Evolutionary conservation across 345 rosid species (phyloP), one percentile per base, ranked within the genome.

Genomic region (Jatropha curcas): DNA sequence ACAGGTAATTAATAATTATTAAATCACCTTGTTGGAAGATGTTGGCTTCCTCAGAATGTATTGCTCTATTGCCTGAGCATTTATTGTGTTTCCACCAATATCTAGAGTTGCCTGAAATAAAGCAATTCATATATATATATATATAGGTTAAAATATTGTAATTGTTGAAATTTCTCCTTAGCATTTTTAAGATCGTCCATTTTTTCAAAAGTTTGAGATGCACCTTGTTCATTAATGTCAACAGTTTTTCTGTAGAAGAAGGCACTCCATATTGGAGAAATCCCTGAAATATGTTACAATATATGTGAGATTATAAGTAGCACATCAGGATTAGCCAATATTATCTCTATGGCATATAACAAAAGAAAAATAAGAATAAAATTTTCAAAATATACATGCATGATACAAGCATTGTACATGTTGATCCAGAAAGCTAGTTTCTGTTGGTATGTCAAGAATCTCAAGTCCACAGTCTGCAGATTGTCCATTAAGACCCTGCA

Each of bases 341-440:
- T 52, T n/a, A n/a, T n/a, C n/a, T n/a, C 27, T 68, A 27, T 3
- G 72, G 20, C 31, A 60, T 13, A 62, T 27, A 24, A 45, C 24
- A 37, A 56, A 33, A 14, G 30, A 39, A 35, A 48, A 51, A 50
- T 33, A 31, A 43, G 8, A 22, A 24, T 59, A 14, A 46, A 41
- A 53, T 24, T 58, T 27, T 0, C 60, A 79, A 17, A 64, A 43
- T 64, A 85, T 88, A 94, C 97, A 89, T 94, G 95, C 98, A 90
- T 94, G 80, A 94, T 79, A 78, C 97, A 92, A 81, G 97, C 97
- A 81, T 94, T 94, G 91, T 90, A 89, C 90, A 88, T 88, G 92
- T 94, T 94, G 92, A 94, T 87, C 98, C 98, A 94, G 81, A 94
- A 94, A 24, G 98, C 97, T 70, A 90, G 82, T 81, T 92, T 94